Conservation (phyloP, 78 protist genomes). For the Dictyostelium intermedium region DNA sequence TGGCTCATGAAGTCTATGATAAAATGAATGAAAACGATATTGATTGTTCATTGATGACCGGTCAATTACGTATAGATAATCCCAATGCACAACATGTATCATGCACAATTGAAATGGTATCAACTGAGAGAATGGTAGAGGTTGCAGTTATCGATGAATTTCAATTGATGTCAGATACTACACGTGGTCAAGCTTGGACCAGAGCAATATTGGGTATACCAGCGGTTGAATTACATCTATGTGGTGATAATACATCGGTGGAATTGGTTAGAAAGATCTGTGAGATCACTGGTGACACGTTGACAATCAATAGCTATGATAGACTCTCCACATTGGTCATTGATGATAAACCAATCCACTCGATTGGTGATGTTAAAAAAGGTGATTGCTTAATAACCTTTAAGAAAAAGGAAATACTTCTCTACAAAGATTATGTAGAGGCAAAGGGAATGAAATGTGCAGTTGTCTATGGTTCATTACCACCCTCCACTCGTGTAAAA, state of each 20-base stretch:
- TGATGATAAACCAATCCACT: not conserved
- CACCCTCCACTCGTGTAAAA: constrained; percentile 73
- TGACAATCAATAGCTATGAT: constrained; percentile 44
- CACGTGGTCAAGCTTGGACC: constrained; percentile 94
- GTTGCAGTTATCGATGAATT: constrained; percentile 93
- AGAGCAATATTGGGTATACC: constrained; percentile 90
- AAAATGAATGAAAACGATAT: not conserved
- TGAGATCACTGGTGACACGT: constrained; percentile 76
- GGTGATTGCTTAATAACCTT: constrained; percentile 90
- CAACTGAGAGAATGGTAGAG: constrained; percentile 39
- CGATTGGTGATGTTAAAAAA: not conserved
- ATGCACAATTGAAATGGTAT: constrained; percentile 91
- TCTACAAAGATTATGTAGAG: not conserved
- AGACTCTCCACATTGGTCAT: constrained; percentile 42
- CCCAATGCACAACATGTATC: constrained; percentile 38
- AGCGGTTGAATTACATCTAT: constrained; percentile 87
- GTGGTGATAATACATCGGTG: constrained; percentile 88
- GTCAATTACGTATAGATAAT: constrained; percentile 18
- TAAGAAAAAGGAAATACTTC: constrained; percentile 59
- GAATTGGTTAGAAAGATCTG: constrained; percentile 67
- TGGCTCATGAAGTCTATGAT: constrained; percentile 73
- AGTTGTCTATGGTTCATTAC: constrained; percentile 85
- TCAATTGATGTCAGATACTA: constrained; percentile 81
- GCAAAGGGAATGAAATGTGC: constrained; percentile 23
- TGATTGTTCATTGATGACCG: constrained; percentile 41